Evolutionary conservation across 1,284 basidiomycete species (phyloP).

Genomic region (Cryptococcus sp.): DNA sequence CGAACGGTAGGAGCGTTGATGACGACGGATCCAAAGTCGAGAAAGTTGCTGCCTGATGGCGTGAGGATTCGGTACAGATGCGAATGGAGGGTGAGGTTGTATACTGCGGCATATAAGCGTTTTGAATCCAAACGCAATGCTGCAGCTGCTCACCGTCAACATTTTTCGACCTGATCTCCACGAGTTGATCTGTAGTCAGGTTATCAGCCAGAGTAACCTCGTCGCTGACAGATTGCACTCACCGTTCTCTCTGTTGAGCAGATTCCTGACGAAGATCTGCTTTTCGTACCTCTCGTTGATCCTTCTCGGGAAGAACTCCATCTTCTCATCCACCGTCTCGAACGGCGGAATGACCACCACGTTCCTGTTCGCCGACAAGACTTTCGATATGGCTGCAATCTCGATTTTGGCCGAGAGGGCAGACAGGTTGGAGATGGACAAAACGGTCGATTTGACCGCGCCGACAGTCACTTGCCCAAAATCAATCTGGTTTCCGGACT

Average conservation of each 20-base stretch:
- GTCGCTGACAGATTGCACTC: conserved; percentile 2
- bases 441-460: conserved; percentile 52
- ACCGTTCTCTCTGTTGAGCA: conserved; percentile 47
- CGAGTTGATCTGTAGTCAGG: conserved; percentile 50
- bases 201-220: conserved; percentile 17
- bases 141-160: conserved; percentile 47
- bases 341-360: conserved; percentile 56
- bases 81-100: conserved; percentile 58
- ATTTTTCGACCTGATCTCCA: conserved; percentile 56
- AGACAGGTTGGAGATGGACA: conserved; percentile 54
- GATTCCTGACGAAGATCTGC: conserved; percentile 56
- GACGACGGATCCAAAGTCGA: conserved; percentile 58
- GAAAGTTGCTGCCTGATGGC: conserved; percentile 57
- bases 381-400: conserved; percentile 58
- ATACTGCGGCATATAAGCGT: conserved; percentile 25
- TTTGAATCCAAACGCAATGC: background rate
- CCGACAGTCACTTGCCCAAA: conserved; percentile 59
- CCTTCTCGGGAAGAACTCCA: conserved; percentile 58
- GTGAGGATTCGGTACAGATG: conserved; percentile 59
- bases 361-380: conserved; percentile 57
- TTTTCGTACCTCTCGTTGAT: conserved; percentile 58
- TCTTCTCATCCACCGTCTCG: conserved; percentile 55
- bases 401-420: conserved; percentile 56
- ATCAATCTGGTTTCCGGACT: conserved; percentile 52
- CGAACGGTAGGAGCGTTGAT: conserved; percentile 56